A percentile compares a stretch with the other conserved stretches of the same genome.
phyloP scores from a whole-genome alignment of 169 alveolate species.

The Eimeria necatrix region DNA sequence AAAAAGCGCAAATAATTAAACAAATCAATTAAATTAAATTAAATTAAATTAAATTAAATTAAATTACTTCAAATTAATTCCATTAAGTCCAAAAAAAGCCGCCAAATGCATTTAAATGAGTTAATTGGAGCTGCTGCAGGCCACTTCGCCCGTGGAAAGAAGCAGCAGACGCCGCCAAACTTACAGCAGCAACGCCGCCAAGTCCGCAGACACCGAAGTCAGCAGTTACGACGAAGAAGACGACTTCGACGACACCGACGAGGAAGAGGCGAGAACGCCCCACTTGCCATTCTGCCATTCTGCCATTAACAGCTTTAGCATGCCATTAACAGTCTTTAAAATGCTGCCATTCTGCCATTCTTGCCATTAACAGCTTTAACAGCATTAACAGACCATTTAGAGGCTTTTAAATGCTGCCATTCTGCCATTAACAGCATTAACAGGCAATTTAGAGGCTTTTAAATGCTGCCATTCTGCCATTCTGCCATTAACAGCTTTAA shows the following conservation, averaged over 20 bases:
- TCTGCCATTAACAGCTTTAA: too few relatives aligned
- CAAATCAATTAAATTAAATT: neutral
- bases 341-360: too few relatives aligned
- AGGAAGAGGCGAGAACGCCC: slow-evolving; percentile 71
- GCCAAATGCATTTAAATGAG: neutral
- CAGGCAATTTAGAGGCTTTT: too few relatives aligned
- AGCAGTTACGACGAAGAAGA: slow-evolving; percentile 75
- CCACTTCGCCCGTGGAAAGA: slow-evolving; percentile 55
- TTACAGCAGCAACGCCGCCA: slow-evolving; percentile 76
- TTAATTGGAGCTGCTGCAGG: neutral
- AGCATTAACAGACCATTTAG: too few relatives aligned
- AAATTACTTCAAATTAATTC: neutral
- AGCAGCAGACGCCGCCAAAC: slow-evolving; percentile 57
- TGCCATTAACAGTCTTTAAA: neutral
- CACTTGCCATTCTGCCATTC: too few relatives aligned
- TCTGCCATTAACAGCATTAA: too few relatives aligned
- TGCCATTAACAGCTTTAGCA: neutral
- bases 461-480: too few relatives aligned
- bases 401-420: too few relatives aligned
- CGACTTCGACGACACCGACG: slow-evolving; percentile 71
- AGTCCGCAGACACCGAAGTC: slow-evolving; percentile 68
- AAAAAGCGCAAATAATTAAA: too few relatives aligned
- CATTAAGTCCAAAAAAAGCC: neutral
- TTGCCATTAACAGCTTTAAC: too few relatives aligned
- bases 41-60: neutral